Conservation (phyloP, 2,329 filamentous ascomycete genomes). For the Coccinonectria pachysandricola region DNA sequence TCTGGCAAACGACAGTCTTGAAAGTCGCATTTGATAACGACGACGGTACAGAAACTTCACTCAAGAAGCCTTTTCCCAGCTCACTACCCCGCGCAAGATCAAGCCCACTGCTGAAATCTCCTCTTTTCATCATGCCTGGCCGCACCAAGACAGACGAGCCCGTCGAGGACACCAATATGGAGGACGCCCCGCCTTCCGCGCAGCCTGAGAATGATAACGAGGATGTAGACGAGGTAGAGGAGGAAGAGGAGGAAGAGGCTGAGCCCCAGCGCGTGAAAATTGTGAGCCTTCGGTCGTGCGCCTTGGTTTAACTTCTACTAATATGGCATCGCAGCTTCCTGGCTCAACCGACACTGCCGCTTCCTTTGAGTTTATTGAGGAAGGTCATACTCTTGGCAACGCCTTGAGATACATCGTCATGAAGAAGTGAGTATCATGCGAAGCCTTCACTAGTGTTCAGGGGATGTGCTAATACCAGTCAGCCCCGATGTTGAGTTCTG, state of each 20-base stretch:
- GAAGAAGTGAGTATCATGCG: slow-evolving; percentile 69
- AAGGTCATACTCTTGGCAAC: slow-evolving; percentile 94
- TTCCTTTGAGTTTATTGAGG: slow-evolving; percentile 87
- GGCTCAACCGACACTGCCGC: slow-evolving; percentile 80
- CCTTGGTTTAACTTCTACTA: no score
- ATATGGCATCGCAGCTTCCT: slow-evolving; percentile 62
- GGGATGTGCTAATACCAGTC: slow-evolving; percentile 8
- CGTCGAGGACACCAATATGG: slow-evolving; percentile 31
- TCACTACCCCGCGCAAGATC: no score
- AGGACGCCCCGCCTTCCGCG: slow-evolving; percentile 32
- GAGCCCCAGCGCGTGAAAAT: slow-evolving; percentile 50
- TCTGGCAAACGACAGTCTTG: no score
- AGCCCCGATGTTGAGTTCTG: slow-evolving; percentile 97
- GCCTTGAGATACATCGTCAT: slow-evolving; percentile 91
- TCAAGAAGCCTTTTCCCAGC: no score
- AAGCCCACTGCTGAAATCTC: no score
- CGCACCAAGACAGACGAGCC: slow-evolving; percentile 27
- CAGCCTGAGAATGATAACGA: slow-evolving; percentile 24
- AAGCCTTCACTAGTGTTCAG: no score
- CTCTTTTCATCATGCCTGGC: slow-evolving; percentile 29
- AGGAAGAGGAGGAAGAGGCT: slow-evolving; percentile 35
- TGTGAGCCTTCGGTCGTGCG: no score
- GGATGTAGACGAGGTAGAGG: slow-evolving; percentile 29
- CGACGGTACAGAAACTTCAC: no score
- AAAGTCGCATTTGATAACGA: no score